These are phyloP conservation scores for Lathyrus sativus DNA, from an alignment of 306 rosid species.

Conservation along the genomic window DNA sequence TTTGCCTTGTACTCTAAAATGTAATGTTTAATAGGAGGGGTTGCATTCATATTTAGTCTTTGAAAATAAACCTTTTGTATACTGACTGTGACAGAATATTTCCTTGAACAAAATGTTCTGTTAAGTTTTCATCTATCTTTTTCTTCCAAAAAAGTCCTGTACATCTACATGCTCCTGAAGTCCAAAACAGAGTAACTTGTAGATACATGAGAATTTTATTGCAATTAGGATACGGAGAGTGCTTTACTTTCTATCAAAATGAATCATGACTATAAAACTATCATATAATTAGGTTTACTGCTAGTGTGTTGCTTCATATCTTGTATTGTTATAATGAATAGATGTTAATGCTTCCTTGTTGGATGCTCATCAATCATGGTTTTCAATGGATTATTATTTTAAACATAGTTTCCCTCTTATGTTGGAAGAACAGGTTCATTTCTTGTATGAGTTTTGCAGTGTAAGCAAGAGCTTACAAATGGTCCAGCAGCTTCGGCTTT, in stretches of 20 bases:
- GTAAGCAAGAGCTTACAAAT: conserved; percentile 91
- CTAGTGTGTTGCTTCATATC: conserved; percentile 19
- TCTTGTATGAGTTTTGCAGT: conserved; percentile 90
- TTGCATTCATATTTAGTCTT: not conserved
- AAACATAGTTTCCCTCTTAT: conserved; percentile 21
- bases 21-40: conserved; percentile 6
- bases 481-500: conserved; percentile 92
- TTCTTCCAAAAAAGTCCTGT: conserved; percentile 12
- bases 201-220: not conserved
- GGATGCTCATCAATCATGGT: not conserved
- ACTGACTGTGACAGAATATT: not conserved
- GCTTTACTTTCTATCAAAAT: conserved; percentile 5
- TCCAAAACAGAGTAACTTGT: conserved; percentile 4
- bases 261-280: not conserved
- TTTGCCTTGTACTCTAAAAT: not conserved
- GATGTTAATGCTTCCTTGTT: conserved; percentile 30
- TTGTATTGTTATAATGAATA: conserved; percentile 25
- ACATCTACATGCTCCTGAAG: not conserved
- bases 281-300: conserved; percentile 9
- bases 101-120: conserved; percentile 1
- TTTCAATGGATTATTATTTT: conserved; percentile 12
- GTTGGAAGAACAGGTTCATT: conserved; percentile 64
- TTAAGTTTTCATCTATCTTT: not conserved
- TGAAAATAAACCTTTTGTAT: not conserved
- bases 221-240: not conserved